Evolutionary conservation across 1,284 basidiomycete species (phyloP).

Genomic region (Cryptococcus wingfieldii): DNA sequence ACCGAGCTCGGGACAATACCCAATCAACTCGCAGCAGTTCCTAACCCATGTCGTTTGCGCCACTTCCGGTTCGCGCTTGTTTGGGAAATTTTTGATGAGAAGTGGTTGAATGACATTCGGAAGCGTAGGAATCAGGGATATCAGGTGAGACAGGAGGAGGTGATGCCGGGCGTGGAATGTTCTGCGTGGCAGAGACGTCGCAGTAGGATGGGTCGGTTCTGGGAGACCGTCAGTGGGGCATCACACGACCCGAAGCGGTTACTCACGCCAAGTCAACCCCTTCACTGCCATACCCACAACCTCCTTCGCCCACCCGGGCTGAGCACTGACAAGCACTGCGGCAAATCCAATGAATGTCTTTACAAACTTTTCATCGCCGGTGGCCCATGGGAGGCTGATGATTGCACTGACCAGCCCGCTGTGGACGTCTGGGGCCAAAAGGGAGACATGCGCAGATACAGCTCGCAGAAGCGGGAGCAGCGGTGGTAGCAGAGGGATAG

Average conservation of each 20-base stretch:
- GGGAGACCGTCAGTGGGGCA: background rate
- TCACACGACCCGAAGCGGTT: background rate
- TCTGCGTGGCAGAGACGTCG: slow-evolving; percentile 59
- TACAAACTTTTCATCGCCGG: slow-evolving; percentile 70
- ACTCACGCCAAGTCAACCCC: slow-evolving; percentile 83
- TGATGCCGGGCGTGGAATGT: slow-evolving; percentile 85
- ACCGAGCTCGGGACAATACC: slow-evolving; percentile 84
- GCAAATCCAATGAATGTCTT: slow-evolving; percentile 82
- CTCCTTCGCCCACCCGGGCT: slow-evolving; percentile 83
- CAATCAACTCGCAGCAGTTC: slow-evolving; percentile 77
- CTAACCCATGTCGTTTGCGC: slow-evolving; percentile 87
- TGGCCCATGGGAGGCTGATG: slow-evolving; percentile 84
- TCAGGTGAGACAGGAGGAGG: slow-evolving; percentile 73
- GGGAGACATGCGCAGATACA: slow-evolving; percentile 66
- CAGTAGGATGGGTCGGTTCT: slow-evolving; percentile 22
- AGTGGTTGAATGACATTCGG: slow-evolving; percentile 80
- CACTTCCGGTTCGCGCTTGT: slow-evolving; percentile 79
- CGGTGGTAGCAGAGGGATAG: slow-evolving; percentile 39
- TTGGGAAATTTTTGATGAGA: slow-evolving; percentile 79
- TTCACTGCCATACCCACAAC: slow-evolving; percentile 76
- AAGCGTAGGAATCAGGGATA: slow-evolving; percentile 84
- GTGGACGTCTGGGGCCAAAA: slow-evolving; percentile 56
- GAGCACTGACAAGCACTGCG: slow-evolving; percentile 87
- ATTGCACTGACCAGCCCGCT: slow-evolving; percentile 81
- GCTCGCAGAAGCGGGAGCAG: slow-evolving; percentile 53